phyloP scores from a whole-genome alignment of 2,329 filamentous ascomycete species.

The Calonectria henricotiae region DNA sequence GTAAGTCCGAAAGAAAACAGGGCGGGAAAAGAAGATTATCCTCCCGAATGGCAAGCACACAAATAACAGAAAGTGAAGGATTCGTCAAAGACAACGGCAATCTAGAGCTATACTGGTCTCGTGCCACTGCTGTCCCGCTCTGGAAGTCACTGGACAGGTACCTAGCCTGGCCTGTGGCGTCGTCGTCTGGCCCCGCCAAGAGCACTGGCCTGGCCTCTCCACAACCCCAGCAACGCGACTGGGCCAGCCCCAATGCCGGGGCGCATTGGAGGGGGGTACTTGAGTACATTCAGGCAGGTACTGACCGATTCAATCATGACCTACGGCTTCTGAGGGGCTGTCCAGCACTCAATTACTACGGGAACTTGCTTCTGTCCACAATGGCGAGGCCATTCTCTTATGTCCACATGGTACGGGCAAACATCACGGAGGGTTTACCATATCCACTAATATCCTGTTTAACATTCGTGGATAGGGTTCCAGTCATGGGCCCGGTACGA shows the following conservation, averaged over 20 bases:
- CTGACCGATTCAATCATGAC: not conserved
- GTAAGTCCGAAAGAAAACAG: not conserved
- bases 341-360: too few species aligned
- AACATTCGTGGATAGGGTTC: slow-evolving; percentile 20
- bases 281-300: slow-evolving; percentile 4
- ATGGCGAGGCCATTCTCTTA: not conserved
- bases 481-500: not conserved
- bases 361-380: not conserved
- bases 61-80: not conserved
- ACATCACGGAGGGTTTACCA: not conserved
- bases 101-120: slow-evolving; percentile 19
- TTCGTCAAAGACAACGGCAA: not conserved
- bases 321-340: not conserved
- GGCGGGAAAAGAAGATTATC: not conserved
- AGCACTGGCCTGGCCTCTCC: slow-evolving; percentile 31
- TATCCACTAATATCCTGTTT: slow-evolving; percentile 23
- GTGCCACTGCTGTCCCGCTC: slow-evolving; percentile 21
- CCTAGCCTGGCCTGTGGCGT: slow-evolving; percentile 33
- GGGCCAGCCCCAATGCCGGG: slow-evolving; percentile 6
- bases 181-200: slow-evolving; percentile 35
- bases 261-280: slow-evolving; percentile 14
- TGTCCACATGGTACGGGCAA: not conserved
- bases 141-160: slow-evolving; percentile 12
- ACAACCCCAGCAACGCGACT: slow-evolving; percentile 36
- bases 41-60: not conserved